Conservation (phyloP, 306 rosid species). For the Prunus campanulata region DNA sequence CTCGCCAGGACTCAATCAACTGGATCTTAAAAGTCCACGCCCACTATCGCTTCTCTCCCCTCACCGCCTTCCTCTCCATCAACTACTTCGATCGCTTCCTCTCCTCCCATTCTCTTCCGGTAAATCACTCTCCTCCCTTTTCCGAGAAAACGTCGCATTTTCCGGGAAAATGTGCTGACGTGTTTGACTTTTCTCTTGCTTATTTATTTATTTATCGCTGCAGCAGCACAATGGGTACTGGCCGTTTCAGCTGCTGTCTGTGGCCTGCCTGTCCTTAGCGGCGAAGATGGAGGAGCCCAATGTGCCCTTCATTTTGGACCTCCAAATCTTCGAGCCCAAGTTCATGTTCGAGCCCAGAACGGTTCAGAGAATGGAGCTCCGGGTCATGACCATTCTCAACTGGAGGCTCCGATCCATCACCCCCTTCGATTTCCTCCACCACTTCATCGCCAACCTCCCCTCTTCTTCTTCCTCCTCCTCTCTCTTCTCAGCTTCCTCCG, state of each 20-base stretch:
- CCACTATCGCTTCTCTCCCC: conserved; percentile 44
- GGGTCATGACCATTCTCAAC: conserved; percentile 48
- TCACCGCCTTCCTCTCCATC: conserved; percentile 69
- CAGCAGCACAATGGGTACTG: conserved; percentile 45
- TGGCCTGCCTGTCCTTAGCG: conserved; percentile 76
- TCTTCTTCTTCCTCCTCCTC: conserved; percentile 28
- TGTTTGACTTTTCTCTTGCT: neutral
- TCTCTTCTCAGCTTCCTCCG: conserved; percentile 38
- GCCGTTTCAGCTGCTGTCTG: conserved; percentile 70
- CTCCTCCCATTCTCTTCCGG: conserved; percentile 53
- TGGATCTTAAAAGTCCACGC: conserved; percentile 80
- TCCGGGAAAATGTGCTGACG: neutral
- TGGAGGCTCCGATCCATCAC: conserved; percentile 78
- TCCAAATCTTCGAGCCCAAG: conserved; percentile 51
- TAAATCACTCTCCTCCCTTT: conserved; percentile 11
- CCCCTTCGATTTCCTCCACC: conserved; percentile 60
- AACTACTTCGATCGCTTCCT: conserved; percentile 79
- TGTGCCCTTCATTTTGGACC: conserved; percentile 54
- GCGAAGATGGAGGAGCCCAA: conserved; percentile 72
- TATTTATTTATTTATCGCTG: neutral
- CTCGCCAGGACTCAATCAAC: conserved; percentile 61
- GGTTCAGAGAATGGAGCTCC: conserved; percentile 68
- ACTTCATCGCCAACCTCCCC: conserved; percentile 47
- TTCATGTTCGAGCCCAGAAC: conserved; percentile 59
- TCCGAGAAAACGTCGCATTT: conserved; percentile 1